phyloP scores from a whole-genome alignment of 768 basidiomycete species.

The Suillus fuscotomentosus region DNA sequence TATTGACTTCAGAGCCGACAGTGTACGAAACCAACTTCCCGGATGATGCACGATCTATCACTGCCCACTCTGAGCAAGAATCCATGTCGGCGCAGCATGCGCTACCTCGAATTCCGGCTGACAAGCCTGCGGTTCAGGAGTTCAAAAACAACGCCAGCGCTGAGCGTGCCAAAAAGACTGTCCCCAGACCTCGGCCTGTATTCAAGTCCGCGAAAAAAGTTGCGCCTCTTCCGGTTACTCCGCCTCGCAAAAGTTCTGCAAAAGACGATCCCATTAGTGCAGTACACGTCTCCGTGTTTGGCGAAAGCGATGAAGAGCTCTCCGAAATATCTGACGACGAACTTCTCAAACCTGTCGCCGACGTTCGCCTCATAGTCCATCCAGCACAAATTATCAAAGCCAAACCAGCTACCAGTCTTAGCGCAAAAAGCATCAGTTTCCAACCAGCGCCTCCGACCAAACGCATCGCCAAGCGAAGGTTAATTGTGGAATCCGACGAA shows the following conservation, averaged over 20 bases:
- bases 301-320: slow-evolving; percentile 21
- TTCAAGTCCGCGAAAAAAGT: background rate
- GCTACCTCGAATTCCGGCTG: background rate
- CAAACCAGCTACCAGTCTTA: slow-evolving; percentile 5
- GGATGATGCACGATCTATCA: background rate
- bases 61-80: background rate
- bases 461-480: slow-evolving; percentile 3
- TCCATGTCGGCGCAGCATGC: background rate
- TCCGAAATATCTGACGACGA: slow-evolving; percentile 36
- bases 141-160: background rate
- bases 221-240: background rate
- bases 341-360: background rate
- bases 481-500: slow-evolving; percentile 23
- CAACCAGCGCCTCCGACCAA: background rate
- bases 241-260: background rate
- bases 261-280: background rate
- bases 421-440: background rate
- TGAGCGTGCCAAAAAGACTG: background rate
- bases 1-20: slow-evolving; percentile 6
- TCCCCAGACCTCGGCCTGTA: background rate
- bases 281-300: slow-evolving; percentile 17
- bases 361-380: slow-evolving; percentile 5
- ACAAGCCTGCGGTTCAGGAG: background rate
- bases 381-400: background rate
- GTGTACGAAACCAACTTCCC: slow-evolving; percentile 25